A percentile compares a stretch with the other conserved stretches of the same genome.
These are phyloP conservation scores for Earliella scabrosa DNA, from an alignment of 1,284 basidiomycete species.

Conservation along the genomic window DNA sequence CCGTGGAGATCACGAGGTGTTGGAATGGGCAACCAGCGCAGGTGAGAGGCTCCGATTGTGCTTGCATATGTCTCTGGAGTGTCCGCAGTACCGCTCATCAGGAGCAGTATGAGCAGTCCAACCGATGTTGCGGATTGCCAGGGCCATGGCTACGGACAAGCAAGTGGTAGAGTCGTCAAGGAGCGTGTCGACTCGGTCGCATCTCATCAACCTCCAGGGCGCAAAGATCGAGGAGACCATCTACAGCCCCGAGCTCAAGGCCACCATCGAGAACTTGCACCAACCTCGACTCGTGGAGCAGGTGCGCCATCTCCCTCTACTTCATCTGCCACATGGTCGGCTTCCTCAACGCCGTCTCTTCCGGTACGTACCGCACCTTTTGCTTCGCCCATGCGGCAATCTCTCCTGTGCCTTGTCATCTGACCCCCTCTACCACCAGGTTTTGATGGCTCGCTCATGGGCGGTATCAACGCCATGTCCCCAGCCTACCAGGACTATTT, in stretches of 20 bases:
- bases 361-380: neutral
- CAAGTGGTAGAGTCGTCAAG: too few relatives aligned
- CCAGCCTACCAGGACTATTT: slow-evolving; percentile 13
- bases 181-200: slow-evolving; percentile 1
- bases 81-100: too few relatives aligned
- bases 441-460: slow-evolving; percentile 17
- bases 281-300: slow-evolving; percentile 9
- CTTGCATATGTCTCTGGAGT: too few relatives aligned
- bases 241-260: slow-evolving; percentile 12
- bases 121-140: too few relatives aligned
- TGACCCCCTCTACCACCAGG: slow-evolving; percentile 2
- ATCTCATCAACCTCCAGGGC: neutral
- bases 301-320: slow-evolving; percentile 11
- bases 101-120: too few relatives aligned
- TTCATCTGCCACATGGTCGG: slow-evolving; percentile 19
- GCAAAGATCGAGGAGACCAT: slow-evolving; percentile 12
- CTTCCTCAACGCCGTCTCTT: slow-evolving; percentile 12
- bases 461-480: slow-evolving; percentile 15
- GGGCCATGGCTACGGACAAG: too few relatives aligned
- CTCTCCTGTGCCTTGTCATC: neutral
- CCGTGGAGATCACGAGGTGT: too few relatives aligned
- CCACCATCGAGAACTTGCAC: slow-evolving; percentile 15
- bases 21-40: too few relatives aligned
- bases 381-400: neutral
- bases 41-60: too few relatives aligned